Evolutionary conservation across 2,329 filamentous ascomycete species (phyloP), one percentile per base, ranked within the genome.

Genomic region (Coniochaeta sp.): DNA sequence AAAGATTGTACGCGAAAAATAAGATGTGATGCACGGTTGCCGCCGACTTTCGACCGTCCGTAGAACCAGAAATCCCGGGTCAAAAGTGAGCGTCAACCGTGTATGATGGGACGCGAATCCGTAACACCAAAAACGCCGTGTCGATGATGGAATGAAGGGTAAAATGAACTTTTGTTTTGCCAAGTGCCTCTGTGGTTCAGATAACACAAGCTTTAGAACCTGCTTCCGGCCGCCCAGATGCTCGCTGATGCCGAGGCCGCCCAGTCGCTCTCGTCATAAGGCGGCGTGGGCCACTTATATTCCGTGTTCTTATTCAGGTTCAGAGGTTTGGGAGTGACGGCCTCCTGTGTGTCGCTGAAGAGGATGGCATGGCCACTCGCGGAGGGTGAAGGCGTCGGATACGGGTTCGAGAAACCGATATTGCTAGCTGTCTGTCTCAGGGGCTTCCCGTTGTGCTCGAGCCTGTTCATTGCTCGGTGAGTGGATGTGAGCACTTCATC

Each of bases 231-330:
- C 59, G 89, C 88, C 79, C 90, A 89, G 66, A 93, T 92, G 74
- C 89, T 92, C 6, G 90, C 89, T 12, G 91, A 86, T 33, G 91
- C 89, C 47, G 90, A 88, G 9, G 89, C 86, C 19, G 89, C 91
- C 93, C 93, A 98, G 72, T 96, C 93, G 64, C 88, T 87, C 68
- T 96, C 93, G 69, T 96, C 93, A 67, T 97, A 96, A 3, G 95
- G 93, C 24, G 95, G 95, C 17, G 95, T 98, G 3, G 93, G 93
- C 89, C 93, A 97, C 76, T 96, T 95, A 68, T 83, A 79, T 63
- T 78, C 76, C 14, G 74, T 71, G 1, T 77, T 68, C 70, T 85
- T 85, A 68, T 81, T 79, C 59, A 90, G 85, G 65, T 90, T 83
- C 64, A 93, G 74, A 12, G 90, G 89, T 73, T 89, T 90, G 9